Evolutionary conservation across 768 basidiomycete genomes (phyloP).

Genomic region (Lactifluus echinatus): DNA sequence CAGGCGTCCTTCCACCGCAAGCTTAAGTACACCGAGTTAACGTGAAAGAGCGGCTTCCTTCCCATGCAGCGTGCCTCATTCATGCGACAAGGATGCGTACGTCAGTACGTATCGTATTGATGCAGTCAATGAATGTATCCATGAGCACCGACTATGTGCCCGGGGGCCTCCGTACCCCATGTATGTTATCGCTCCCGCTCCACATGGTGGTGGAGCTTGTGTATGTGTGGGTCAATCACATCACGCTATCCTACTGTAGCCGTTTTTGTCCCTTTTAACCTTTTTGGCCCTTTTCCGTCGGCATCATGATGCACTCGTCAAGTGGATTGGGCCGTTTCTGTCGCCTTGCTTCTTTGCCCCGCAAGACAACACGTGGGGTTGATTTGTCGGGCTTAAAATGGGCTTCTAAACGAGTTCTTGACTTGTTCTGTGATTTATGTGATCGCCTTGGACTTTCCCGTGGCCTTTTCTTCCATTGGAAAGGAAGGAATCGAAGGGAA

Average conservation of each 20-base stretch:
- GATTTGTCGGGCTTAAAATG: background rate
- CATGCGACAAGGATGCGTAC: background rate
- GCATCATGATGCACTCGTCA: background rate
- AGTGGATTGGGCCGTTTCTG: background rate
- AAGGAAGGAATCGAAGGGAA: too few species aligned
- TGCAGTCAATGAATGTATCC: background rate
- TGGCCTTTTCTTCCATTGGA: too few species aligned
- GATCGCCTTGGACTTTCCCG: too few species aligned
- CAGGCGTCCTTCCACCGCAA: background rate
- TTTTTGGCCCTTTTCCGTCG: background rate
- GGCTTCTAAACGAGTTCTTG: background rate
- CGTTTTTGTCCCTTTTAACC: background rate
- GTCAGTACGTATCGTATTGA: background rate
- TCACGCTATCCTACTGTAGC: background rate
- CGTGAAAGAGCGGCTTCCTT: background rate
- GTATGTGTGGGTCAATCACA: background rate
- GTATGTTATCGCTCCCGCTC: too few species aligned
- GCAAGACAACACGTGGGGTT: background rate
- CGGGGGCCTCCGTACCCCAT: background rate
- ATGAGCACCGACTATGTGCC: background rate
- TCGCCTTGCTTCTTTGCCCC: background rate
- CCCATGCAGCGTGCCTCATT: background rate
- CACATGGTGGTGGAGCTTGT: background rate
- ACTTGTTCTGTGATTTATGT: background rate
- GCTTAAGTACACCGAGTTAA: background rate